Percentiles rank a stretch among this genome's conserved stretches.
Conservation (phyloP, 2,329 filamentous ascomycete species). For the Hypoxylon sp. region DNA sequence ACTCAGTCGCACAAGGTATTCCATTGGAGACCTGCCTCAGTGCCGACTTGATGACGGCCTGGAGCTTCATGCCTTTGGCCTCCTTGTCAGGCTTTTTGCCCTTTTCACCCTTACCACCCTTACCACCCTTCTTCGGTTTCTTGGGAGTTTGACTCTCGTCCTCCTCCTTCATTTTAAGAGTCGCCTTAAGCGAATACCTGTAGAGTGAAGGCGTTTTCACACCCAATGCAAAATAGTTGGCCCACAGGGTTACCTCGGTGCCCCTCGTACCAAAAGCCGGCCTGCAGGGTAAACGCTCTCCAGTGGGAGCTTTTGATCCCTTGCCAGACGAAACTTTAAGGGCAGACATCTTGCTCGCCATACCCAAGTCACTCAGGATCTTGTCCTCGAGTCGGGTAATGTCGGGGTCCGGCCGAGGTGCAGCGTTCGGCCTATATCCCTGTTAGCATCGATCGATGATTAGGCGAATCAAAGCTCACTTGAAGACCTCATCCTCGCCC, state of each 20-base stretch:
- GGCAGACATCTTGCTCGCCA: slow-evolving; percentile 55
- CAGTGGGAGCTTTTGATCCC: slow-evolving; percentile 20
- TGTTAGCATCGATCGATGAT: slow-evolving; percentile 4
- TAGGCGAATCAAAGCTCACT: slow-evolving; percentile 46
- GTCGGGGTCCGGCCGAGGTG: slow-evolving; percentile 48
- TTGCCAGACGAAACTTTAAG: slow-evolving; percentile 48
- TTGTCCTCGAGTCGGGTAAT: slow-evolving; percentile 59
- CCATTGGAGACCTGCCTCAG: slow-evolving; percentile 54
- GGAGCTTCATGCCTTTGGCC: slow-evolving; percentile 60
- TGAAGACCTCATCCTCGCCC: slow-evolving; percentile 49
- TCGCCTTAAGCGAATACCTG: slow-evolving; percentile 62
- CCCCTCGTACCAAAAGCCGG: slow-evolving; percentile 65
- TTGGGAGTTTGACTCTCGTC: not conserved
- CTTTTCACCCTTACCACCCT: slow-evolving; percentile 27
- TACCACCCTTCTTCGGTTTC: slow-evolving; percentile 3
- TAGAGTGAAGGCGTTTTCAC: slow-evolving; percentile 56
- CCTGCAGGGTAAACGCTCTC: slow-evolving; percentile 58
- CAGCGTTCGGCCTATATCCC: slow-evolving; percentile 31
- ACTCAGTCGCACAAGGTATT: slow-evolving; percentile 61
- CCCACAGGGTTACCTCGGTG: slow-evolving; percentile 60
- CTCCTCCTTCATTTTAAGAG: slow-evolving; percentile 26
- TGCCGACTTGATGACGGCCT: slow-evolving; percentile 57
- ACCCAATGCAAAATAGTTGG: slow-evolving; percentile 66
- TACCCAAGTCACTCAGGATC: slow-evolving; percentile 53
- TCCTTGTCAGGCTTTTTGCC: slow-evolving; percentile 46